These are phyloP conservation scores for Cymodocea nodosa DNA, from an alignment of 116 monocot genomes.

Conservation along the genomic window DNA sequence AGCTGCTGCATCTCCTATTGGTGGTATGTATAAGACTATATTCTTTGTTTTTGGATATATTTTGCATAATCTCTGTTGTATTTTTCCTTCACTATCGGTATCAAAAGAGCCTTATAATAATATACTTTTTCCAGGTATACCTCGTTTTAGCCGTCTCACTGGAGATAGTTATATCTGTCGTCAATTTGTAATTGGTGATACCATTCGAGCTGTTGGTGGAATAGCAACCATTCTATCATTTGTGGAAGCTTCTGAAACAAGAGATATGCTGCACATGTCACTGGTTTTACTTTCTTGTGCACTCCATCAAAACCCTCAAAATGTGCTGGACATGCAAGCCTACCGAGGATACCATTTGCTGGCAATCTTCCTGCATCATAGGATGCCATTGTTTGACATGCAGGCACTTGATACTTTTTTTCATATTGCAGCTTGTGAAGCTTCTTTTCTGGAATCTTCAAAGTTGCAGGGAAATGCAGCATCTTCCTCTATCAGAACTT, in stretches of 20 bases:
- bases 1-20: slow-evolving; percentile 97
- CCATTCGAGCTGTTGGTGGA: slow-evolving; percentile 84
- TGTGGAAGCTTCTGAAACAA: slow-evolving; percentile 88
- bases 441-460: slow-evolving; percentile 68
- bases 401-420: slow-evolving; percentile 95
- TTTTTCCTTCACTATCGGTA: background rate
- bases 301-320: slow-evolving; percentile 83
- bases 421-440: slow-evolving; percentile 95
- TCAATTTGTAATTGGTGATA: slow-evolving; percentile 78
- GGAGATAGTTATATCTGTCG: slow-evolving; percentile 89
- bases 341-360: slow-evolving; percentile 96
- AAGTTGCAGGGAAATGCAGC: slow-evolving; percentile 30
- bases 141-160: slow-evolving; percentile 86
- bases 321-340: slow-evolving; percentile 87
- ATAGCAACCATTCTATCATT: slow-evolving; percentile 84
- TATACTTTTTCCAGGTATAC: slow-evolving; percentile 58
- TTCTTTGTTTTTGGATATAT: background rate
- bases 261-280: slow-evolving; percentile 94
- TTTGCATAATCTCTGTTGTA: background rate
- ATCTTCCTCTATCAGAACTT: slow-evolving; percentile 24
- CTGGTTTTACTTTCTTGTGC: slow-evolving; percentile 74
- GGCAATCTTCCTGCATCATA: slow-evolving; percentile 80
- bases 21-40: slow-evolving; percentile 40
- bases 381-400: slow-evolving; percentile 94
- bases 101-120: background rate